These are phyloP conservation scores for Thelephora terrestris DNA, from an alignment of 1,284 basidiomycete genomes.

Conservation along the genomic window DNA sequence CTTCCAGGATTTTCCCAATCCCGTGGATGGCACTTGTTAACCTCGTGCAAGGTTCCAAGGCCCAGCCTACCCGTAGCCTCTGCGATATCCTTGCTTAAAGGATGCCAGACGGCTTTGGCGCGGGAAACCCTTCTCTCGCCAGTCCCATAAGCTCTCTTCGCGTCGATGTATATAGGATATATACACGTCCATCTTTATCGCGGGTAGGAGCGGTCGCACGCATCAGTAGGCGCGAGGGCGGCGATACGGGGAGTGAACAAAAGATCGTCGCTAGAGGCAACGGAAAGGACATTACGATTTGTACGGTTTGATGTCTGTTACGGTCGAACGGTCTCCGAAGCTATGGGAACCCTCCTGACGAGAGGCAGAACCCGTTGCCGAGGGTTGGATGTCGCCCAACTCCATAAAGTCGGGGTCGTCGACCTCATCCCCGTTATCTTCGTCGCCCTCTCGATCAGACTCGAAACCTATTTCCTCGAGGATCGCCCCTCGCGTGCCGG, in stretches of 20 bases:
- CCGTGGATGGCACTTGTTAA: conserved; percentile 81
- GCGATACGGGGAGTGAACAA: conserved; percentile 1
- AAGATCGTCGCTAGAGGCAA: conserved; percentile 5
- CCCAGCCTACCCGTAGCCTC: conserved; percentile 73
- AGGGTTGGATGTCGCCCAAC: not conserved
- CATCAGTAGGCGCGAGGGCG: conserved; percentile 5
- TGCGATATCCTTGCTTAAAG: conserved; percentile 85
- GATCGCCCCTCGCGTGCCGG: conserved; percentile 60
- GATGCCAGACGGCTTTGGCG: conserved; percentile 85
- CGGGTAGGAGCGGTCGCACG: too few relatives aligned
- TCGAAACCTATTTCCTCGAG: conserved; percentile 52
- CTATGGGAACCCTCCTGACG: conserved; percentile 1
- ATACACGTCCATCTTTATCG: conserved; percentile 80
- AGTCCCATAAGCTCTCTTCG: conserved; percentile 78
- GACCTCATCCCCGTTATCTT: conserved; percentile 26
- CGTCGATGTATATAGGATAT: conserved; percentile 96
- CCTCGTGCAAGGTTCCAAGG: conserved; percentile 78
- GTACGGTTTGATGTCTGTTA: conserved; percentile 68
- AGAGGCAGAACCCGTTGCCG: conserved; percentile 6
- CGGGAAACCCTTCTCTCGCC: conserved; percentile 79
- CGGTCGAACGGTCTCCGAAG: conserved; percentile 19
- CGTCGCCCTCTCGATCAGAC: conserved; percentile 28
- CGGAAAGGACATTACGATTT: conserved; percentile 40
- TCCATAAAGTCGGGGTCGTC: not conserved
- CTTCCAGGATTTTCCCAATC: conserved; percentile 97